A percentile compares a stretch with the other conserved stretches of the same genome.
These are phyloP conservation scores for Trichomonas vaginalis DNA, from an alignment of 208 protist genomes.

Conservation along the genomic window DNA sequence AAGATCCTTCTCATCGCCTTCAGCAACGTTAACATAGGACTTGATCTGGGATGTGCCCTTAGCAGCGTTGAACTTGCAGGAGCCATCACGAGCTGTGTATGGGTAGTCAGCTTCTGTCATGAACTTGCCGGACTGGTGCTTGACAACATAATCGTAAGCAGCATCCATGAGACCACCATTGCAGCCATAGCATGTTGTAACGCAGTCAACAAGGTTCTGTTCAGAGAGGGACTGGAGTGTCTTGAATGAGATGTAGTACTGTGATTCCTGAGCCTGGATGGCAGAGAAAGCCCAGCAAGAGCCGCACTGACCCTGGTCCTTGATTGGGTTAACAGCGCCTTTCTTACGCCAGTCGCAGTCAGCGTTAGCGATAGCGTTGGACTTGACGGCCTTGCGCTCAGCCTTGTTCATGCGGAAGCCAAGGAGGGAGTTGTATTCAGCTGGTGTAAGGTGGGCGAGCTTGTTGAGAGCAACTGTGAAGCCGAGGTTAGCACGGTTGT, in stretches of 20 bases:
- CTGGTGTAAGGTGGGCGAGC: conserved; percentile 24
- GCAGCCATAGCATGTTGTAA: conserved; percentile 12
- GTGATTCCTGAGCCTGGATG: conserved; percentile 31
- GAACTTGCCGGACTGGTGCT: conserved; percentile 23
- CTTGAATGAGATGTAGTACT: not conserved
- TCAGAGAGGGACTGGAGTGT: conserved; percentile 45
- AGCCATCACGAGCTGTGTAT: conserved; percentile 32
- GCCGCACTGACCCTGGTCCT: conserved; percentile 49
- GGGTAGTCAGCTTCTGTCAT: conserved; percentile 34
- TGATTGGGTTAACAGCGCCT: conserved; percentile 39
- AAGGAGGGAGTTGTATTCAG: conserved; percentile 22
- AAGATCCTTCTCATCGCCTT: conserved; percentile 18
- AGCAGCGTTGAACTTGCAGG: not conserved
- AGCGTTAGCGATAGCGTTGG: not conserved
- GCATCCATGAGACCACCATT: conserved; percentile 19
- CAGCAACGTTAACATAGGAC: conserved; percentile 11
- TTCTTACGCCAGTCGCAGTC: conserved; percentile 45
- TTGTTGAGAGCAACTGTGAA: conserved; percentile 19
- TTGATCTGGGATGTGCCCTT: not conserved
- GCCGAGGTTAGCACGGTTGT: not conserved
- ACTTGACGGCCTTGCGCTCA: not conserved
- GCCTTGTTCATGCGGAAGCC: not conserved
- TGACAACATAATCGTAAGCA: conserved; percentile 18
- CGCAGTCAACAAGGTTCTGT: conserved; percentile 31
- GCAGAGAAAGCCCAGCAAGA: conserved; percentile 44